Base-by-base conservation (phyloP, 2,329 filamentous ascomycete genomes). In the Xylaria sp. region DNA sequence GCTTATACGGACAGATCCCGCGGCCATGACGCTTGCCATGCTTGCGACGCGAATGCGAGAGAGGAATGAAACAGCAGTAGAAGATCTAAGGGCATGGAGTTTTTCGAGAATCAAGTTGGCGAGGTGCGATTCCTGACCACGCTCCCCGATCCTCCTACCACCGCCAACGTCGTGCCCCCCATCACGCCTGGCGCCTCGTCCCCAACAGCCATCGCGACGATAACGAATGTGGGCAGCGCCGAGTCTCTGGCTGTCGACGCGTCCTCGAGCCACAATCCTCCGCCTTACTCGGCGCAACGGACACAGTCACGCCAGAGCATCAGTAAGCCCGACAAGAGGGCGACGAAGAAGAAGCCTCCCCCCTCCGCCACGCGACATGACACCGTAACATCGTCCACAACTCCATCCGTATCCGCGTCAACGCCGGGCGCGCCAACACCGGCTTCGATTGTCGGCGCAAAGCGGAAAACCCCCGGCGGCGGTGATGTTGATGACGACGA, bases 51-150 rank as follows among this genome's bases (percentile, higher is more conserved):
- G 47, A 67, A 63, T 61, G 60, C 61, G 42, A 67, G 44, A 60
- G 59, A 65, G 36, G 42, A 64, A 56, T 49, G 61, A 65, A 13
- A 61, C 6, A 39, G 50, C 44, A 49, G 58, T 42, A 44, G 54
- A 65, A 57, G 44, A 61, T 53, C 58, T 58, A 67, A 62, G 61
- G 71, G 63, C 55, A 77, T 77, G 75, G 75, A 77, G 65, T 76
- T 76, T 68, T 75, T 78, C 71, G 76, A 78, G 68, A 78, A 72
- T 60, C 77, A 78, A 69, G 76, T 78, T 36, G 75, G 75, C 71
- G 77, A 78, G 72, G 74, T 78, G 69, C 73, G 75, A 69, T 77
- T 76, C 69, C 69, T 78, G 65, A 75, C 75, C 57, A 73, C 66
- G 56, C 67, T 77, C 29, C 69, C 72, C 63, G 73, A 71, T 33